These are phyloP conservation scores for Aspergillus carlsbadensis DNA, from an alignment of 495 filamentous ascomycete genomes.

Conservation along the genomic window DNA sequence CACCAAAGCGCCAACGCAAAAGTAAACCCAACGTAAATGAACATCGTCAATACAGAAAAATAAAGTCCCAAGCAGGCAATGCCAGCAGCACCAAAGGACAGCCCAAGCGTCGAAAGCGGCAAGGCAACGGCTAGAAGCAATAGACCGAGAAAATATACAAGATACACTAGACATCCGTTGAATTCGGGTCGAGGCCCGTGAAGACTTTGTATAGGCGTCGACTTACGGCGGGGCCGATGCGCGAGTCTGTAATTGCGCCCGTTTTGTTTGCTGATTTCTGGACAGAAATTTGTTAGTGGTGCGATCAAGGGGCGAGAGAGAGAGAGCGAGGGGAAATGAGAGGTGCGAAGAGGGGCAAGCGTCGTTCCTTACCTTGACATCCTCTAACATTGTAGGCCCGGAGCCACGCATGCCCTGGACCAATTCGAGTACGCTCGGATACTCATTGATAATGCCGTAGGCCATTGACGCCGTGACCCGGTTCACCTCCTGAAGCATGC, in stretches of 20 bases:
- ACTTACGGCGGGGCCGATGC: slow-evolving; percentile 70
- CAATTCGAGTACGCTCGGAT: slow-evolving; percentile 56
- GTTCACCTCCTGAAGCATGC: slow-evolving; percentile 76
- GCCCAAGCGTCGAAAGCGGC: too few relatives aligned
- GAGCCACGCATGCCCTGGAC: slow-evolving; percentile 55
- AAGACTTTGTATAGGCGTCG: slow-evolving; percentile 73
- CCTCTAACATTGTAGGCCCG: slow-evolving; percentile 60
- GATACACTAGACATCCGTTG: slow-evolving; percentile 58
- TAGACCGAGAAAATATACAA: neutral
- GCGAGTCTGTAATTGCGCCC: slow-evolving; percentile 62
- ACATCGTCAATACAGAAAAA: neutral
- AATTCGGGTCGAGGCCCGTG: slow-evolving; percentile 62
- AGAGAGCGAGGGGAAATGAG: neutral
- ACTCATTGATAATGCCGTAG: slow-evolving; percentile 64
- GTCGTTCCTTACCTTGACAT: slow-evolving; percentile 46
- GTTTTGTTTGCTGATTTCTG: slow-evolving; percentile 67
- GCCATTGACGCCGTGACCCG: slow-evolving; percentile 74
- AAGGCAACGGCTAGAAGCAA: too few relatives aligned
- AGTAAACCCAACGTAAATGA: neutral
- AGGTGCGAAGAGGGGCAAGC: neutral
- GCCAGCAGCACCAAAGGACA: too few relatives aligned
- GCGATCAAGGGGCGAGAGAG: slow-evolving; percentile 9
- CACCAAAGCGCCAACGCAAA: neutral
- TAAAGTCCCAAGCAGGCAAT: neutral
- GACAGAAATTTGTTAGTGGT: neutral